Conservation (phyloP, 139 green algal genomes). For the Chlorella sp. region DNA sequence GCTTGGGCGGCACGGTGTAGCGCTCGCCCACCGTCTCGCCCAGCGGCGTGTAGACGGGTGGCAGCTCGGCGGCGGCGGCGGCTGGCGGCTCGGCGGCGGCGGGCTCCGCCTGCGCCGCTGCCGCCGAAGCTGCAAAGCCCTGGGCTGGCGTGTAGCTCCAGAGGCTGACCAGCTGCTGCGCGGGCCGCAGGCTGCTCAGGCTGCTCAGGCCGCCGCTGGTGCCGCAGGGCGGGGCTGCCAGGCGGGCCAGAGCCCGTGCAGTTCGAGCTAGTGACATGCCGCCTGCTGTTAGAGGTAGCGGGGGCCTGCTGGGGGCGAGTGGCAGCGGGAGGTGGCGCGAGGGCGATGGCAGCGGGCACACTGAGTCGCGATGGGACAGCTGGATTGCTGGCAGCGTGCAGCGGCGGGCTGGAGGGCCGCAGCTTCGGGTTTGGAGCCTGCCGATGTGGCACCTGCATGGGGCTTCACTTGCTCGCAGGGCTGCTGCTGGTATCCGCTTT, state of each 20-base stretch:
- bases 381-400: too few species aligned
- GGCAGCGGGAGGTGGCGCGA: too few species aligned
- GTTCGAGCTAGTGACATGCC: too few species aligned
- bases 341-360: too few species aligned
- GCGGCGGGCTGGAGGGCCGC: too few species aligned
- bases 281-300: too few species aligned
- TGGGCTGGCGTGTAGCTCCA: background rate
- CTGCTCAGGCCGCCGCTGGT: background rate
- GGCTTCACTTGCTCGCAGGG: background rate
- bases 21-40: background rate
- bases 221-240: too few species aligned
- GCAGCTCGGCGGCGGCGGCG: background rate
- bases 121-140: conserved; percentile 8
- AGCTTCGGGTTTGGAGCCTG: too few species aligned
- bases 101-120: background rate
- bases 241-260: too few species aligned
- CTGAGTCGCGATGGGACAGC: too few species aligned
- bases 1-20: conserved; percentile 37
- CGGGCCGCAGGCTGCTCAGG: background rate
- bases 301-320: too few species aligned
- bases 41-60: conserved; percentile 22
- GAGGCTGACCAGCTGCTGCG: background rate
- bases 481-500: too few species aligned
- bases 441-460: background rate
- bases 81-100: background rate